Percentiles rank a stretch among this genome's conserved stretches.
These are phyloP conservation scores for Mucor piriformis DNA, from an alignment of 371 early-diverging fungal genomes.

Conservation along the genomic window DNA sequence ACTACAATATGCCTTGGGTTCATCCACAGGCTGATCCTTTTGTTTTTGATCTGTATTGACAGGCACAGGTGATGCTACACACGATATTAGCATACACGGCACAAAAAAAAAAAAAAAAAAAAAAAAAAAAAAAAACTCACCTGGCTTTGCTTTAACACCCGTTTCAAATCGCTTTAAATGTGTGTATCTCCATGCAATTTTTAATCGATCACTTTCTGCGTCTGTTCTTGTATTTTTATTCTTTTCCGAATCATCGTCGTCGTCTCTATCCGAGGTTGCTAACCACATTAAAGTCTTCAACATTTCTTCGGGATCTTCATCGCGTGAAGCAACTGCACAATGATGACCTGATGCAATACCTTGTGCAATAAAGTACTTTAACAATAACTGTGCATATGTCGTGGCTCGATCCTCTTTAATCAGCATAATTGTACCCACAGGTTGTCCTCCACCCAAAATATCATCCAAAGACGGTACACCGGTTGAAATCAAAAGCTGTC, in stretches of 20 bases:
- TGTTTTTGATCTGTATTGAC: slow-evolving; percentile 10
- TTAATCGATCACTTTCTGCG: slow-evolving; percentile 68
- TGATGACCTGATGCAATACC: slow-evolving; percentile 80
- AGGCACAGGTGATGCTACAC: slow-evolving; percentile 33
- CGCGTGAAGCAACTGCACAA: slow-evolving; percentile 69
- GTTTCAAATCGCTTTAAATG: slow-evolving; percentile 70
- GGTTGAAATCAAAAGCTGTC: slow-evolving; percentile 78
- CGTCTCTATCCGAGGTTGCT: slow-evolving; percentile 54
- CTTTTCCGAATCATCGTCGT: slow-evolving; percentile 55
- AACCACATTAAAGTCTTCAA: slow-evolving; percentile 63
- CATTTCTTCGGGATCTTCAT: slow-evolving; percentile 62
- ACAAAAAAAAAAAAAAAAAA: background rate
- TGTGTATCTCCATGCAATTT: slow-evolving; percentile 94
- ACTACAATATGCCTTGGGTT: slow-evolving; percentile 65
- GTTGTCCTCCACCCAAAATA: slow-evolving; percentile 85
- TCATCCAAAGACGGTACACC: slow-evolving; percentile 92
- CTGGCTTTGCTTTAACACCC: slow-evolving; percentile 36
- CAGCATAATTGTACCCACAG: slow-evolving; percentile 80
- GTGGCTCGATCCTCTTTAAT: slow-evolving; percentile 85
- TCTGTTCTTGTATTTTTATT: slow-evolving; percentile 33
- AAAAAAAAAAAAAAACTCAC: slow-evolving; percentile 21
- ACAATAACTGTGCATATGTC: slow-evolving; percentile 78
- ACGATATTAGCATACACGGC: too few species aligned
- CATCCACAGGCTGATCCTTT: slow-evolving; percentile 12
- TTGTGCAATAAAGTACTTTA: slow-evolving; percentile 86